Evolutionary conservation across 2,329 filamentous ascomycete species (phyloP).

Genomic region (Aspergillus neotritici): DNA sequence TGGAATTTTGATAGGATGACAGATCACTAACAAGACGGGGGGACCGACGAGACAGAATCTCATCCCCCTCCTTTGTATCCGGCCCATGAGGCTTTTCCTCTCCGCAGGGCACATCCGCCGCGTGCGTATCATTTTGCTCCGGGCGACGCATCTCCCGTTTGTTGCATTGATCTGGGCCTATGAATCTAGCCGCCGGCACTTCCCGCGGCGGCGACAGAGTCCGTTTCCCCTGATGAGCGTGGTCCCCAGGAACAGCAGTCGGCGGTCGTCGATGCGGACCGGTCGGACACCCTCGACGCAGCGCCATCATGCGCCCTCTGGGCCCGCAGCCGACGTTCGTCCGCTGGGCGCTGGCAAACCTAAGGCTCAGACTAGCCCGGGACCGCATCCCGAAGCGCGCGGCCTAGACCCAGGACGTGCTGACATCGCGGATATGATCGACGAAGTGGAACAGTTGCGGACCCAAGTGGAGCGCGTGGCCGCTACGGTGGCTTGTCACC

Average conservation of each 20-base stretch:
- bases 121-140: conserved; percentile 54
- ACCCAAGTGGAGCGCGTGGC: conserved; percentile 31
- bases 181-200: conserved; percentile 35
- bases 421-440: conserved; percentile 29
- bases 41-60: conserved; percentile 45
- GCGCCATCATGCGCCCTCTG: conserved; percentile 18
- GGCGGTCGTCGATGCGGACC: conserved; percentile 18
- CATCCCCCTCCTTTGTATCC: conserved; percentile 51
- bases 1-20: neutral
- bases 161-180: conserved; percentile 55
- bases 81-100: conserved; percentile 53
- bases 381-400: conserved; percentile 20
- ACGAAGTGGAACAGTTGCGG: conserved; percentile 32
- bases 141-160: conserved; percentile 54
- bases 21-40: conserved; percentile 8
- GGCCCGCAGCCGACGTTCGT: conserved; percentile 19
- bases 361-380: conserved; percentile 17
- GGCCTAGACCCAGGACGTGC: conserved; percentile 19
- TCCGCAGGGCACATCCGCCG: conserved; percentile 51
- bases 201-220: conserved; percentile 19
- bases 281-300: conserved; percentile 18
- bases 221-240: conserved; percentile 19
- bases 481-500: conserved; percentile 22
- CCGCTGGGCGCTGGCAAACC: conserved; percentile 15
- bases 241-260: conserved; percentile 12